Base-by-base conservation (phyloP, 345 rosid genomes). In the Gossypium sturtianum region DNA sequence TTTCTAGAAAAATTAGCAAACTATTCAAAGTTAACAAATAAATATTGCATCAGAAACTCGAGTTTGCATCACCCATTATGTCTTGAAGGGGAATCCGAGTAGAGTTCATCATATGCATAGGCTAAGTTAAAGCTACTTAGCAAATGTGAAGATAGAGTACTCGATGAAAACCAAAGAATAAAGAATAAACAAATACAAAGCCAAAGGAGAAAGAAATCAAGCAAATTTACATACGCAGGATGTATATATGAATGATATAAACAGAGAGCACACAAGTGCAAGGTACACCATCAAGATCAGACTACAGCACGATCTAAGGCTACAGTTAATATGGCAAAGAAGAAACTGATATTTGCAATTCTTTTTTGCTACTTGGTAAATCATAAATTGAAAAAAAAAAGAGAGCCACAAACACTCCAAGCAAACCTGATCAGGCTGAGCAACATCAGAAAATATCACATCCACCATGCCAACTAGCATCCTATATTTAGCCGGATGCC, bases 381-480 rank as follows among this genome's bases (percentile, higher is more conserved):
- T 34, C 41, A 34, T 34, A 34, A 34, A 34, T 34, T 34, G 7
- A 5, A 5, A 34, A 34, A 34, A 4, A 27, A 34, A 5, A 5
- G 0, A 29, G 6, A 34, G 41, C 41, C 38, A 29, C 38, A 29
- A 29, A 29, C 38, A 29, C 38, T 29, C 34, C 38, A 75, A 25
- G 74, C 84, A 86, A 75, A 96, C 99, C 97, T 96, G 97, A 84
- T 96, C 99, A 0, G 99, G 99, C 77, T 96, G 99, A 51, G 99
- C 98, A 87, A 96, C 99, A 85, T 96, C 99, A 44, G 99, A 91
- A 83, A 96, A 96, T 62, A 96, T 89, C 19, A 96, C 98, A 89
- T 96, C 99, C 60, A 96, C 98, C 99, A 96, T 96, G 75, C 97
- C 97, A n/a, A 96, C 94, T 65, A 96, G 86, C 99, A 93, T 96